Base-by-base conservation (phyloP, 495 filamentous ascomycete species). In the Penicillium tannophilum region DNA sequence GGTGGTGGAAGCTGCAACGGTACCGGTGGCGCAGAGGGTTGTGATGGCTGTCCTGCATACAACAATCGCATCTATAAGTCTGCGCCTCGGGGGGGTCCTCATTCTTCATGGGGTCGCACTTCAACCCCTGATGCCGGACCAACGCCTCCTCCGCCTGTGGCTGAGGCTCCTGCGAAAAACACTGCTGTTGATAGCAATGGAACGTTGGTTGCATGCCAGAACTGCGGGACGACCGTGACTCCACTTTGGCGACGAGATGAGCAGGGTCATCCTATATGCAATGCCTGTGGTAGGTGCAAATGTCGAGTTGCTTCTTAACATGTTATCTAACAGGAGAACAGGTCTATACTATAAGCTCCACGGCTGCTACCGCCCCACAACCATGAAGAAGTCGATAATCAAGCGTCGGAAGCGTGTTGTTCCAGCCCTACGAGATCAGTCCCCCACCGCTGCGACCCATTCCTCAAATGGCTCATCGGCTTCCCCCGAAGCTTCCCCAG, bases 291-390 rank as follows among this genome's bases (percentile, higher is more conserved):
- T 96, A 83, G 66, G 91, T 82, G 60, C 56, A 49, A 17, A 33
- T 20, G n/a, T 48, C 10, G 30, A 19, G 12, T 31, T 39, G 43
- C 26, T 43, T 28, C 6, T 28, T 46, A 31, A 41, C 11, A 11
- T 51, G n/a, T 58, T 55, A 17, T 49, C 42, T 58, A 44, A 43
- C 62, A 72, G 75, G 61, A 79, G 63, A 36, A 46, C 23, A 97
- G 93, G 93, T 31, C 77, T 98, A n/a, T 98, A 98, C 68, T 91
- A 96, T 73, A 98, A 98, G 71, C 86, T 98, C 1, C 94, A 98
- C 68, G 92, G 93, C 54, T 86, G 90, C 50, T 93, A 96, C 74
- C 84, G 94, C 31, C 94, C 94, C 7, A 89, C 92, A 12, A 89
- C 89, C 1, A 98, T 98, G 95, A 98, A 98, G 74, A 98, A 97